phyloP scores from a whole-genome alignment of 495 filamentous ascomycete species.

The Oidiodendron maius region DNA sequence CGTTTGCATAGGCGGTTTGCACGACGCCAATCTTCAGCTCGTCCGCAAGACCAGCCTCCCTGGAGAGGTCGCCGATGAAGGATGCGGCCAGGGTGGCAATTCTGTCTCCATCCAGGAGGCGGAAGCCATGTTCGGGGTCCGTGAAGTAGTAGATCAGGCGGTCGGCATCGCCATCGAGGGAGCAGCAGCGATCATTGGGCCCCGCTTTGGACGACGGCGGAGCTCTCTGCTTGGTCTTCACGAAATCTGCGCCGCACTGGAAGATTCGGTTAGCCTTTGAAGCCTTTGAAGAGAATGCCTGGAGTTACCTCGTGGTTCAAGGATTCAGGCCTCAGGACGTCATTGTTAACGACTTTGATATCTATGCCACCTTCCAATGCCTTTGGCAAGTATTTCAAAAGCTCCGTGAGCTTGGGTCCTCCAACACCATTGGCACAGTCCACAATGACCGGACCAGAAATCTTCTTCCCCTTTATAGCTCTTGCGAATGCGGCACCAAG shows the following conservation, averaged over 20 bases:
- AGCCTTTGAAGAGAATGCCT: background rate
- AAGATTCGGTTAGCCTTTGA: constrained; percentile 21
- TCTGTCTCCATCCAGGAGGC: constrained; percentile 90
- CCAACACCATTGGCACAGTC: constrained; percentile 98
- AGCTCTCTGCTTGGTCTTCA: constrained; percentile 92
- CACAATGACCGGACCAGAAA: constrained; percentile 67
- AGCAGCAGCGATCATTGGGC: constrained; percentile 76
- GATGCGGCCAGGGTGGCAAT: constrained; percentile 91
- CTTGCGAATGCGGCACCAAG: constrained; percentile 71
- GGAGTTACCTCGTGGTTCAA: constrained; percentile 76
- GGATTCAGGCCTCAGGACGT: constrained; percentile 79
- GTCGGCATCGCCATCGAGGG: constrained; percentile 92
- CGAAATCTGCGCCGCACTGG: constrained; percentile 92
- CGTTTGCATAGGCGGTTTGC: constrained; percentile 97
- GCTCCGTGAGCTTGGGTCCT: constrained; percentile 80
- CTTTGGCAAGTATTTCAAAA: constrained; percentile 75
- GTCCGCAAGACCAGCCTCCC: constrained; percentile 68
- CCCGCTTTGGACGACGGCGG: constrained; percentile 76
- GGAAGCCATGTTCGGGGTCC: constrained; percentile 75
- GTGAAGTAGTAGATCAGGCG: constrained; percentile 92
- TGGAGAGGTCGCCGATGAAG: constrained; percentile 86
- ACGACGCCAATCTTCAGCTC: constrained; percentile 87
- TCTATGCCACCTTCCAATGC: constrained; percentile 59
- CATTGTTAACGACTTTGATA: constrained; percentile 85
- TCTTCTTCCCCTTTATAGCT: constrained; percentile 69